Evolutionary conservation across 2,329 filamentous ascomycete genomes (phyloP), one percentile per base, ranked within the genome.

Genomic region (Pseudogymnoascus sp.): DNA sequence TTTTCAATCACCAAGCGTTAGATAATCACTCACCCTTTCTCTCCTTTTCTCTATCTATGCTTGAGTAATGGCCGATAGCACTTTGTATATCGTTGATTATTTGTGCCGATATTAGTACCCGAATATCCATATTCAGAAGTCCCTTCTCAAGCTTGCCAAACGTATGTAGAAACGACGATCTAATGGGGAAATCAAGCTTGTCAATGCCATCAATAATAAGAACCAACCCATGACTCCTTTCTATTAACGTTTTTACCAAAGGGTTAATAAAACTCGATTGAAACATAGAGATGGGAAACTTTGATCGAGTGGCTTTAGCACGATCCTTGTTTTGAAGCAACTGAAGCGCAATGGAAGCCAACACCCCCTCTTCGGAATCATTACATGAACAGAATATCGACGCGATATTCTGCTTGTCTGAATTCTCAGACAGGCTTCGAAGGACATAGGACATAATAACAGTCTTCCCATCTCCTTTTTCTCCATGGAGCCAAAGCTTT

Each of bases 1-100:
- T 62, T 25, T 6, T 29, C 8, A 25, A 13, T 9, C 13, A 31
- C 15, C 29, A 10, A 25, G 15, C 21, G 36, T 59, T 6, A 6
- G 59, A 31, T 52, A 6, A 7, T 12, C 21, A 52, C 37, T 60
- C 27, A 62, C 60, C 31, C 18, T 58, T 55, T 15, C 60, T 35
- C n/a, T 62, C 35, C 21, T 45, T 35, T 27, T 62, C 60, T 45
- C 31, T 60, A 12, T 62, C 55, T 33, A 62, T 21, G 33, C n/a
- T 31, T 18, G n/a, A n/a, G 29, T 29, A 33, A 33, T 31, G 7
- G 2, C 37, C 13, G n/a, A 60, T 31, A 33, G n/a, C 35, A 27
- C 10, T 62, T 29, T 21, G n/a, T 21, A 62, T 42, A 25, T 45
- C 52, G 6, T 59, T 31, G 15, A 2, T 15, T 2, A 5, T 52